A percentile compares a stretch with the other conserved stretches of the same genome.
Conservation (phyloP, 1,284 basidiomycete species). For the Pseudozyma hubeiensis region DNA sequence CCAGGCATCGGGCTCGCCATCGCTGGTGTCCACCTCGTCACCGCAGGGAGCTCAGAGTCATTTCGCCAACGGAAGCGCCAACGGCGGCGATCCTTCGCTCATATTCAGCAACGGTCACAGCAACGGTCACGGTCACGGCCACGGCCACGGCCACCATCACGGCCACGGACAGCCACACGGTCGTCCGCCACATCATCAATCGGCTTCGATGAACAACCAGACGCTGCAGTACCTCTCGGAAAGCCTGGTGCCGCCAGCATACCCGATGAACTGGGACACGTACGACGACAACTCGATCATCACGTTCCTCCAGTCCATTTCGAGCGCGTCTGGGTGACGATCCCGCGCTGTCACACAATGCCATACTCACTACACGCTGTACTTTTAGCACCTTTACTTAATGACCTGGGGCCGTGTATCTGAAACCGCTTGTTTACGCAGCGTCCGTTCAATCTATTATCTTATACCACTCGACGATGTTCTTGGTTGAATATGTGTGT, state of each 20-base stretch:
- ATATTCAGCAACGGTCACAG: constrained; percentile 26
- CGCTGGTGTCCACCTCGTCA: constrained; percentile 26
- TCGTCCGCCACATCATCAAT: constrained; percentile 6
- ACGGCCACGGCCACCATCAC: constrained; percentile 1
- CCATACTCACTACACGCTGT: neutral
- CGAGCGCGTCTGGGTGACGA: constrained; percentile 19
- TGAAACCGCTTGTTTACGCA: too few relatives aligned
- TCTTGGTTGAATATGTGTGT: too few relatives aligned
- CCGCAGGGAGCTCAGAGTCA: constrained; percentile 20
- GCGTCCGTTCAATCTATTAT: too few relatives aligned
- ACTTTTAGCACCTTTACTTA: neutral
- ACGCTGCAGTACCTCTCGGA: constrained; percentile 43
- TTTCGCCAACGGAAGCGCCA: constrained; percentile 3
- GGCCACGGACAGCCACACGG: constrained; percentile 12
- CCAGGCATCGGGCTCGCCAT: constrained; percentile 36
- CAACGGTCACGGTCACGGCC: neutral
- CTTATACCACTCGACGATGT: too few relatives aligned
- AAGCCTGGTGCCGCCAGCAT: constrained; percentile 42
- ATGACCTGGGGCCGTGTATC: neutral
- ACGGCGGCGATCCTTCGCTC: constrained; percentile 11
- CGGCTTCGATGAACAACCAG: constrained; percentile 11
- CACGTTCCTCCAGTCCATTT: constrained; percentile 47
- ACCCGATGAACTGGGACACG: constrained; percentile 52
- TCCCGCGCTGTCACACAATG: too few relatives aligned
- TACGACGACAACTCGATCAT: constrained; percentile 54